Evolutionary conservation across 2,329 filamentous ascomycete species (phyloP), one percentile per base, ranked within the genome.

Genomic region (Massarina eburnea): DNA sequence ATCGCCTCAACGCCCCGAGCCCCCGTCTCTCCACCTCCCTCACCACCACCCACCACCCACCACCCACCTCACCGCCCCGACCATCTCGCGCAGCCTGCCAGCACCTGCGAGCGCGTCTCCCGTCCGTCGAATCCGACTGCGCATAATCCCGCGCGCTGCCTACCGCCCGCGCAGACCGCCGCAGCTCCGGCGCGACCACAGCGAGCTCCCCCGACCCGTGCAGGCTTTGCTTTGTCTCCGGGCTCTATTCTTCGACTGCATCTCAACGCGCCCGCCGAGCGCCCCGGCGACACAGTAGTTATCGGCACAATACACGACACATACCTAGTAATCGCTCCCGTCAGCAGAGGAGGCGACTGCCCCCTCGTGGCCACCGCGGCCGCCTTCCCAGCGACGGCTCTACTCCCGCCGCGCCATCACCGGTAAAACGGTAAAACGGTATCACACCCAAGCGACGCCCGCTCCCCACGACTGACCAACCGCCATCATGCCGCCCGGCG

Each of bases 401-500:
- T 33, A 26, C 10, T 12, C 15, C n/a, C 47, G 20, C 20, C 32
- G 21, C 36, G 43, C 44, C n/a, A n/a, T n/a, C n/a, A n/a, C n/a
- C n/a, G n/a, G 42, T 37, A 49, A 46, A 50, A 56, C 53, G 41
- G 45, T 58, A 55, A 47, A 45, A 48, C 48, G 45, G 51, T 37
- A 30, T 15, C 38, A 34, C n/a, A 5, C 3, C 37, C 43, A 17
- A 41, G 7, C 39, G 14, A 41, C 43, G 21, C 39, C 37, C 21
- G 32, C 37, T 18, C 20, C 15, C 19, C 24, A 21, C n/a, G 10
- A 19, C 24, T 42, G 47, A 54, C 30, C 43, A 46, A 54, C 56
- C 57, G 63, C 61, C 56, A 68, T 39, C 56, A 71, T 99, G 94
- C 83, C 92, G 77, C 95, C 95, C 76, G 68, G 89, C 91, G 75